Percentiles rank a stretch among this genome's conserved stretches.
phyloP scores from a whole-genome alignment of 2,329 filamentous ascomycete species.

The Xenosphaeropsis pyriputrescens region DNA sequence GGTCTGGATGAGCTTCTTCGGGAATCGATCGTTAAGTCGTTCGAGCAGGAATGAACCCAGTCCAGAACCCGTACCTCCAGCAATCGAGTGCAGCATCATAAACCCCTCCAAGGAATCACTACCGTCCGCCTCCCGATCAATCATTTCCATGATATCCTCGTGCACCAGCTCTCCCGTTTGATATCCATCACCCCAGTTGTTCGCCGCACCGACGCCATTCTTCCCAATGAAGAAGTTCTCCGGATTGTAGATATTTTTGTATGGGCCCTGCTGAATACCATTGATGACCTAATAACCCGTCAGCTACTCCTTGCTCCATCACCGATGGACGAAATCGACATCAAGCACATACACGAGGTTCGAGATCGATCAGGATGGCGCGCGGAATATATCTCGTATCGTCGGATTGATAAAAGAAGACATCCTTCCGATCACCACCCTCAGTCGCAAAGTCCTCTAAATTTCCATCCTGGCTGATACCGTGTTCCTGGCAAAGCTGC shows the following conservation, averaged over 20 bases:
- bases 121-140: conserved; percentile 93
- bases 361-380: conserved; percentile 87
- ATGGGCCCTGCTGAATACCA: conserved; percentile 80
- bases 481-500: conserved; percentile 93
- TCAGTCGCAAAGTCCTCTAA: conserved; percentile 96
- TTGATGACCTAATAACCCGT: conserved; percentile 54
- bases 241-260: conserved; percentile 98
- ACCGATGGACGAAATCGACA: not conserved
- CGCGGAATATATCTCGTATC: conserved; percentile 96
- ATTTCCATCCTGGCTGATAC: conserved; percentile 94
- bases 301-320: not conserved
- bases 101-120: conserved; percentile 97
- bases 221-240: conserved; percentile 98
- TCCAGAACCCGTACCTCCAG: conserved; percentile 92
- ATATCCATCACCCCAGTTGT: conserved; percentile 98
- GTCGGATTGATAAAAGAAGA: conserved; percentile 99
- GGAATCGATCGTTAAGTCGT: conserved; percentile 89
- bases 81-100: conserved; percentile 97
- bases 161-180: conserved; percentile 81
- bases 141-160: conserved; percentile 99
- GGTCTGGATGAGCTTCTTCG: conserved; percentile 97
- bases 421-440: conserved; percentile 94
- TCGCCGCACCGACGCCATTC: conserved; percentile 83
- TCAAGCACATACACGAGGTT: conserved; percentile 54
- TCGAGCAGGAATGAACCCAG: conserved; percentile 90